These are phyloP conservation scores for Hyphopichia burtonii DNA, from an alignment of 1,139 yeast genomes.

Conservation along the genomic window DNA sequence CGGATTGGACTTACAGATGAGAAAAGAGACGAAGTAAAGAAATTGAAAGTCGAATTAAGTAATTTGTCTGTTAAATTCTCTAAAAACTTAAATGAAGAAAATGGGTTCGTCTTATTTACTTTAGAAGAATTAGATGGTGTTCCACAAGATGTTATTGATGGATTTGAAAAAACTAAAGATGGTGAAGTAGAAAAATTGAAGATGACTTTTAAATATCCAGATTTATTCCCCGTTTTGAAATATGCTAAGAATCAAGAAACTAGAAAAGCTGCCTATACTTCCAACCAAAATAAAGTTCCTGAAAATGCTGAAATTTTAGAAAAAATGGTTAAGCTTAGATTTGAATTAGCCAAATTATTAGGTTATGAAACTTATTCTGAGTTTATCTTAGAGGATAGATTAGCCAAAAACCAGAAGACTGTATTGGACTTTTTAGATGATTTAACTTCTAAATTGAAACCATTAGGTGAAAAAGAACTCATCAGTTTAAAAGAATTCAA, in stretches of 20 bases:
- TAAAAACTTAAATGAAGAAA: conserved; percentile 71
- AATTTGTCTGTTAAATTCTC: conserved; percentile 55
- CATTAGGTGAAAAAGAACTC: conserved; percentile 59
- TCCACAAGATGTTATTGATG: conserved; percentile 59
- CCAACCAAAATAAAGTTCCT: conserved; percentile 65
- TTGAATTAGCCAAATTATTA: conserved; percentile 57
- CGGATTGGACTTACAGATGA: conserved; percentile 63
- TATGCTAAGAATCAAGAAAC: conserved; percentile 64
- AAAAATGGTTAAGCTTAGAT: conserved; percentile 61
- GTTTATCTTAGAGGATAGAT: conserved; percentile 68
- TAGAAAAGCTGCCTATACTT: conserved; percentile 62
- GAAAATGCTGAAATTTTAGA: conserved; percentile 59
- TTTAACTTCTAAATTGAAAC: conserved; percentile 54
- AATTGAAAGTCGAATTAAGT: conserved; percentile 59
- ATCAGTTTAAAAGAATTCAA: conserved; percentile 51
- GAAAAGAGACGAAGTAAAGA: conserved; percentile 54
- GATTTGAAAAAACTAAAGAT: conserved; percentile 49
- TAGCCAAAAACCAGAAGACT: conserved; percentile 67
- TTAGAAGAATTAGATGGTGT: conserved; percentile 70
- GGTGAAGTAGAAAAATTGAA: conserved; percentile 48
- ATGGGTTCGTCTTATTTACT: conserved; percentile 57
- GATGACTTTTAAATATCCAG: conserved; percentile 82
- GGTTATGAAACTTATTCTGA: conserved; percentile 71
- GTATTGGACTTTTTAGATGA: conserved; percentile 64
- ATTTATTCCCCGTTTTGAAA: conserved; percentile 71